Conservation (phyloP, 2,329 filamentous ascomycete genomes). For the Pseudogymnoascus sp. region DNA sequence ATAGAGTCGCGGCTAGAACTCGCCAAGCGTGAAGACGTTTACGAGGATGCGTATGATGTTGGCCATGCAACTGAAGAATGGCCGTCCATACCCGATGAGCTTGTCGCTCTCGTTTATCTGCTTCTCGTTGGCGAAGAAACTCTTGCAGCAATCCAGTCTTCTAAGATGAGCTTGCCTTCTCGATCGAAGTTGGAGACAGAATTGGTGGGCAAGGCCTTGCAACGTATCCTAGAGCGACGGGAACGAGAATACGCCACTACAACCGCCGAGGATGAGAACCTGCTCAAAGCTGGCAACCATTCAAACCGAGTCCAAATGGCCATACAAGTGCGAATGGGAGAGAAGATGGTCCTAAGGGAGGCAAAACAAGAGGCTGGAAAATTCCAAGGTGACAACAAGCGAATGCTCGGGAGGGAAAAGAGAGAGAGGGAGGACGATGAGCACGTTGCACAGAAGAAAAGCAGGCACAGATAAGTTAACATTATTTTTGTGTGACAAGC, state of each 20-base stretch:
- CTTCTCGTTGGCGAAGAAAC: conserved; percentile 34
- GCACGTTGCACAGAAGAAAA: conserved; percentile 4
- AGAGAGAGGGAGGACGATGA: conserved; percentile 8
- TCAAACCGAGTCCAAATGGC: conserved; percentile 42
- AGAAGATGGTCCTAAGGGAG: conserved; percentile 51
- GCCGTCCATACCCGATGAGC: conserved; percentile 28
- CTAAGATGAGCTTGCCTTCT: conserved; percentile 26
- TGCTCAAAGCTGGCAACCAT: conserved; percentile 30
- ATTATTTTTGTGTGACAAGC: conserved; percentile 7
- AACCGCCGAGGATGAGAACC: conserved; percentile 41
- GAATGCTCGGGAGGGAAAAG: conserved; percentile 25
- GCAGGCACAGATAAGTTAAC: conserved; percentile 10
- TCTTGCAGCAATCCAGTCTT: conserved; percentile 32
- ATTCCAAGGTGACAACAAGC: conserved; percentile 25
- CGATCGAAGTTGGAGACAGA: conserved; percentile 37
- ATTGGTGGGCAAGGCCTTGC: conserved; percentile 34
- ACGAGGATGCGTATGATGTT: conserved; percentile 56
- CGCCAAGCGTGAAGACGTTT: conserved; percentile 47
- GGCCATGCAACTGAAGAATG: conserved; percentile 22
- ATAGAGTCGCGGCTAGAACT: conserved; percentile 31
- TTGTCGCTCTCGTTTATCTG: conserved; percentile 35
- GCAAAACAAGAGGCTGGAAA: conserved; percentile 33
- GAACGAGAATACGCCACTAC: conserved; percentile 45
- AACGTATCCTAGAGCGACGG: conserved; percentile 32
- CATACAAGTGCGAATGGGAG: conserved; percentile 53